phyloP scores from a whole-genome alignment of 805 yeast species.

The Starmerella vaccinii region DNA sequence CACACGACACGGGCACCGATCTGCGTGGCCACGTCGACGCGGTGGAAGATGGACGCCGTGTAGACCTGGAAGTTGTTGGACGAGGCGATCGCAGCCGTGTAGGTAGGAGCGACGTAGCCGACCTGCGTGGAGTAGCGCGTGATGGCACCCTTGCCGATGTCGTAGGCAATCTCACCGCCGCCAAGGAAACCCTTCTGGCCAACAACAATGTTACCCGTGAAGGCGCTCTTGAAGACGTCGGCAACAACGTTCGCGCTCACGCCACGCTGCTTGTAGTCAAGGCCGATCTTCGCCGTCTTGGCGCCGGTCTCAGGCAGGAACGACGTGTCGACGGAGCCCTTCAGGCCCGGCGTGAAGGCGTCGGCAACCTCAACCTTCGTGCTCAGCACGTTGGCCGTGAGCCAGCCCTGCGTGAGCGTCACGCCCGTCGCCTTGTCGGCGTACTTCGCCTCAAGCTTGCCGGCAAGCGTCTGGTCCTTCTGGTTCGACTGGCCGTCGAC shows the following conservation, averaged over 20 bases:
- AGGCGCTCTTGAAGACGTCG: conserved; percentile 92
- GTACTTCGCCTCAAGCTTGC: conserved; percentile 84
- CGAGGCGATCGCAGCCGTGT: conserved; percentile 77
- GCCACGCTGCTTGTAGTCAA: conserved; percentile 84
- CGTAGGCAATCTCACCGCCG: conserved; percentile 96
- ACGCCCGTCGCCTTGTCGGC: conserved; percentile 86
- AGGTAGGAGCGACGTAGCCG: conserved; percentile 83
- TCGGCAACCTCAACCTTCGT: conserved; percentile 90
- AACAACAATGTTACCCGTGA: conserved; percentile 87
- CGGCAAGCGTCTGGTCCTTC: conserved; percentile 72
- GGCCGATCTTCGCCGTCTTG: conserved; percentile 80
- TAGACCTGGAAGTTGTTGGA: conserved; percentile 61
- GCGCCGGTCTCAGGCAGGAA: conserved; percentile 71
- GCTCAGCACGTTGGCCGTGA: conserved; percentile 81
- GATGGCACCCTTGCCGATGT: conserved; percentile 82
- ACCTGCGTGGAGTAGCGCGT: conserved; percentile 88
- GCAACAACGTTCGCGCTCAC: conserved; percentile 91
- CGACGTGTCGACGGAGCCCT: conserved; percentile 80
- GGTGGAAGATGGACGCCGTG: conserved; percentile 89
- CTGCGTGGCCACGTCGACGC: conserved; percentile 80
- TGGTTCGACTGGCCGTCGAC: conserved; percentile 80
- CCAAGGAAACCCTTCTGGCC: conserved; percentile 95
- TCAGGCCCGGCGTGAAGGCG: conserved; percentile 88
- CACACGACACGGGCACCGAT: conserved; percentile 97
- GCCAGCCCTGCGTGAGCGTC: conserved; percentile 95